phyloP scores from a whole-genome alignment of 352 stramenopile genomes.

The Saprolegnia diclina region DNA sequence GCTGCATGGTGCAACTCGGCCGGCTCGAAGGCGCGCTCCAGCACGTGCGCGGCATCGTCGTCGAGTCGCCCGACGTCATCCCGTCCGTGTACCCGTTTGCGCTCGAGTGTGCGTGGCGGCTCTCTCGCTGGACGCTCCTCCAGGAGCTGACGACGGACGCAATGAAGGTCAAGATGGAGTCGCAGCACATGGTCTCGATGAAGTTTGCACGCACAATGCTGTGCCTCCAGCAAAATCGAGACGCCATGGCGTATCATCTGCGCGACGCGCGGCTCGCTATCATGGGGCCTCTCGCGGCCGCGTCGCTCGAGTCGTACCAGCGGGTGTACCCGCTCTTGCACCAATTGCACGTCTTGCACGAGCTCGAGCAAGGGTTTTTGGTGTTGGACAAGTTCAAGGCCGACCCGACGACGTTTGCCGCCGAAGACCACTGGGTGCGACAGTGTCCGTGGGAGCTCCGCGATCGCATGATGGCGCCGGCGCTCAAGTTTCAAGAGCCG shows the following conservation, averaged over 20 bases:
- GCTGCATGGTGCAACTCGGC: constrained; percentile 78
- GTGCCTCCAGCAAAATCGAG: constrained; percentile 14
- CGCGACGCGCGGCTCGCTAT: constrained; percentile 53
- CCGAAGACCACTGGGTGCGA: constrained; percentile 40
- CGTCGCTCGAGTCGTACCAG: constrained; percentile 70
- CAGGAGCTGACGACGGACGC: constrained; percentile 52
- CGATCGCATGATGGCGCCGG: constrained; percentile 64
- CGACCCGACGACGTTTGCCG: constrained; percentile 4
- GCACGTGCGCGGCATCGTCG: constrained; percentile 82
- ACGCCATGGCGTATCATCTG: constrained; percentile 33
- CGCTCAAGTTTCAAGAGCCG: constrained; percentile 75
- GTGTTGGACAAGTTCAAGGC: constrained; percentile 38
- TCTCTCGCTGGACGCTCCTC: constrained; percentile 77
- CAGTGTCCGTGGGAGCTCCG: constrained; percentile 66
- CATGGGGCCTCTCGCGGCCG: constrained; percentile 62
- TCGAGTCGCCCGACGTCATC: constrained; percentile 68
- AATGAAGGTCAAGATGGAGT: constrained; percentile 24
- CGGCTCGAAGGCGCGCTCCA: constrained; percentile 77
- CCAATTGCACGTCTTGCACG: constrained; percentile 71
- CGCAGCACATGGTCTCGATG: constrained; percentile 15
- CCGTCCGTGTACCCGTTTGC: constrained; percentile 75
- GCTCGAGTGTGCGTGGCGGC: constrained; percentile 78
- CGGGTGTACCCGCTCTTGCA: constrained; percentile 67
- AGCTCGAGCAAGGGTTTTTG: constrained; percentile 67
- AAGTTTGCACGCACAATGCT: constrained; percentile 16